These are phyloP conservation scores for Irpex rosettiformis DNA, from an alignment of 1,284 basidiomycete species.

Conservation along the genomic window DNA sequence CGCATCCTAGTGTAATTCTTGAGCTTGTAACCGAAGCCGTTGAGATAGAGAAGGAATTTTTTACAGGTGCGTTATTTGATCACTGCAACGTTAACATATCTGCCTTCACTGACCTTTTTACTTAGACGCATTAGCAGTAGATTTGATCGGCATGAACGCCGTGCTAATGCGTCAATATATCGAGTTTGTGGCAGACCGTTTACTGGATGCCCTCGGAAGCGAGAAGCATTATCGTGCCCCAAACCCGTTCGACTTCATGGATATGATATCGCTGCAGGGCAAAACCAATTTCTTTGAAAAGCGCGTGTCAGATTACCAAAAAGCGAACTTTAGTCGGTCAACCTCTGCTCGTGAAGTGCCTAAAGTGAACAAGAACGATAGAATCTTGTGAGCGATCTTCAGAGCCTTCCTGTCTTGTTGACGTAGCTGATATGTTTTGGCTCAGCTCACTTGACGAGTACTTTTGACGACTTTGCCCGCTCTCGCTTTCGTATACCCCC, in stretches of 20 bases:
- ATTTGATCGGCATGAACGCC: slow-evolving; percentile 82
- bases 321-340: slow-evolving; percentile 40
- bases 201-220: slow-evolving; percentile 83
- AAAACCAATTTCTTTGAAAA: slow-evolving; percentile 85
- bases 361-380: slow-evolving; percentile 9
- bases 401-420: background rate
- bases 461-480: slow-evolving; percentile 28
- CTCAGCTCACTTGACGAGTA: slow-evolving; percentile 36
- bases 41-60: slow-evolving; percentile 64
- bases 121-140: slow-evolving; percentile 67
- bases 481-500: background rate
- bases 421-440: background rate
- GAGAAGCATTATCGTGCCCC: slow-evolving; percentile 73
- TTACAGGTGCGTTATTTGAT: slow-evolving; percentile 38
- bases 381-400: slow-evolving; percentile 31
- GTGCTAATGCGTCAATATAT: slow-evolving; percentile 93
- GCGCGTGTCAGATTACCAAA: slow-evolving; percentile 82
- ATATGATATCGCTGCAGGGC: slow-evolving; percentile 89
- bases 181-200: slow-evolving; percentile 93
- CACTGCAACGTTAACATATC: background rate
- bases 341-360: slow-evolving; percentile 13
- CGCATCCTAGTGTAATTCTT: slow-evolving; percentile 77
- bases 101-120: background rate
- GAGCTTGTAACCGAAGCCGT: slow-evolving; percentile 71
- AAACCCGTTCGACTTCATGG: slow-evolving; percentile 93